Conservation (phyloP, 2,329 filamentous ascomycete species). For the Endothia cerciana region DNA sequence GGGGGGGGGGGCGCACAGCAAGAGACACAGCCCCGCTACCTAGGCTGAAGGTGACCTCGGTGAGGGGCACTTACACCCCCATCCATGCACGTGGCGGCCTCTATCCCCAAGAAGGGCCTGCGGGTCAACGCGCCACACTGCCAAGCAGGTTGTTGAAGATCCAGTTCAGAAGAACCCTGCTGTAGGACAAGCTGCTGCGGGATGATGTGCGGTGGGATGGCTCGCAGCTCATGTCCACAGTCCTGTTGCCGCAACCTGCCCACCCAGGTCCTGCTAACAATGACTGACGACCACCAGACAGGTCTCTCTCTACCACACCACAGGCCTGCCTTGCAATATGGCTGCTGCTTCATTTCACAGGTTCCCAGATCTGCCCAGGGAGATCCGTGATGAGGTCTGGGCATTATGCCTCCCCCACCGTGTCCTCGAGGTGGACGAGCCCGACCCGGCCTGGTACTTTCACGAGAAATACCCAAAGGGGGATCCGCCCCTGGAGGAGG, state of each 20-base stretch:
- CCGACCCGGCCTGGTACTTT: not conserved
- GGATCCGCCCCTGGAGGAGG: not conserved
- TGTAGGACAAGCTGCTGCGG: too few relatives aligned
- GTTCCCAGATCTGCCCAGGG: not conserved
- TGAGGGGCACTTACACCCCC: not conserved
- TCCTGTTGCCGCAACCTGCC: too few relatives aligned
- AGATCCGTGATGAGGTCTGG: not conserved
- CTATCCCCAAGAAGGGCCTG: too few relatives aligned
- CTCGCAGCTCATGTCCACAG: too few relatives aligned
- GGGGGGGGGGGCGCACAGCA: not conserved
- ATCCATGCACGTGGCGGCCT: not conserved
- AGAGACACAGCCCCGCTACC: conserved; percentile 22
- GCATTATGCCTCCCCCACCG: not conserved
- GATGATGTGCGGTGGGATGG: too few relatives aligned
- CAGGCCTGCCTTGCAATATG: not conserved
- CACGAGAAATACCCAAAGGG: too few relatives aligned
- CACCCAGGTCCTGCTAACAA: too few relatives aligned
- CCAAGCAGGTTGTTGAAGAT: too few relatives aligned
- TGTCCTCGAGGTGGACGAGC: not conserved
- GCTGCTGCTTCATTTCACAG: not conserved
- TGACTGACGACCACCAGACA: too few relatives aligned
- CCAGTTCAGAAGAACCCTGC: too few relatives aligned
- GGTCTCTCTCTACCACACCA: too few relatives aligned
- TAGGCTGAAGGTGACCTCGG: conserved; percentile 11
- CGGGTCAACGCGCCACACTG: not conserved